Evolutionary conservation across 2,329 filamentous ascomycete species (phyloP).

Genomic region (Ceratocystiopsis sp.): DNA sequence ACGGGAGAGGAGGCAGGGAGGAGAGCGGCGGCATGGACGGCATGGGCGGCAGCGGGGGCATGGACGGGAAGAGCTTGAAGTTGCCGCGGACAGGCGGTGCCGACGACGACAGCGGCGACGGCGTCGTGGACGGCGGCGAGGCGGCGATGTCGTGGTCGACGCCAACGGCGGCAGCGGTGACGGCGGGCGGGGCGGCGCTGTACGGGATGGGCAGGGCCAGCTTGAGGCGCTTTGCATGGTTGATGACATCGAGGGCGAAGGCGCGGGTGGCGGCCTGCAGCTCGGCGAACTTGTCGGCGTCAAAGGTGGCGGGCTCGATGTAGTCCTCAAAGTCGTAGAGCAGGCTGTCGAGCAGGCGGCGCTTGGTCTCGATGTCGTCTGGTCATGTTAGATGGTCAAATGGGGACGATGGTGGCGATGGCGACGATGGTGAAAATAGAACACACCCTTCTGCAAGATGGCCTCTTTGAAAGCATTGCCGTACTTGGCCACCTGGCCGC

Average conservation of each 20-base stretch:
- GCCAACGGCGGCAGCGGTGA: not conserved
- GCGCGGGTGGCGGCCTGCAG: slow-evolving; percentile 23
- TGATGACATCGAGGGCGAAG: slow-evolving; percentile 22
- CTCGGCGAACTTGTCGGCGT: slow-evolving; percentile 18
- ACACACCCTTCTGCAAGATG: slow-evolving; percentile 1
- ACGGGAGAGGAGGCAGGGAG: slow-evolving; percentile 11
- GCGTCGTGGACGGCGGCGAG: not conserved
- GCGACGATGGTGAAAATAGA: no score
- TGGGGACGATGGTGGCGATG: no score
- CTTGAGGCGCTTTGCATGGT: slow-evolving; percentile 19
- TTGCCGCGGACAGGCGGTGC: not conserved
- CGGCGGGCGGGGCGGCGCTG: no score
- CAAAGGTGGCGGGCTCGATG: slow-evolving; percentile 20
- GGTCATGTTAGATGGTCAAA: slow-evolving; percentile 14
- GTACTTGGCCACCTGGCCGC: slow-evolving; percentile 18
- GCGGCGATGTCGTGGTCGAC: not conserved
- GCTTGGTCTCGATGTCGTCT: slow-evolving; percentile 15
- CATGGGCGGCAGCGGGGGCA: not conserved
- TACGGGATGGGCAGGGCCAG: slow-evolving; percentile 10
- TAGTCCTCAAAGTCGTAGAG: slow-evolving; percentile 28
- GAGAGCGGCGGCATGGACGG: not conserved
- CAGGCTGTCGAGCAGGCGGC: slow-evolving; percentile 20
- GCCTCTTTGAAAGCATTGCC: slow-evolving; percentile 20
- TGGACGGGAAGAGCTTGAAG: not conserved
- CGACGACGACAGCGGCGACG: slow-evolving; percentile 1